phyloP scores from a whole-genome alignment of 192 early-diverging fungal genomes.

The Backusella westeae region DNA sequence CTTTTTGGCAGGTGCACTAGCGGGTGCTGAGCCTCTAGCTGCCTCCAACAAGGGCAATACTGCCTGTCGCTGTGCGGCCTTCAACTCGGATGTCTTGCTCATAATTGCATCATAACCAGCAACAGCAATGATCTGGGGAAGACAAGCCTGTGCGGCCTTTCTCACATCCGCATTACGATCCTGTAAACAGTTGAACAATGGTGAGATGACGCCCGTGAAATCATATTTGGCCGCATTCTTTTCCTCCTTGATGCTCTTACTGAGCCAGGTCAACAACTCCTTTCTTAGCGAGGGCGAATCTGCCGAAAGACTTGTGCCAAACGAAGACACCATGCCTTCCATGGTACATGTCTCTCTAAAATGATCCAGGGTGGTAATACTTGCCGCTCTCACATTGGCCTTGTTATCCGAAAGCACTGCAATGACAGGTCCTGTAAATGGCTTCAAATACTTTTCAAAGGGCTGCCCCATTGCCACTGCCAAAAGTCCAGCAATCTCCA shows the following conservation, averaged over 20 bases:
- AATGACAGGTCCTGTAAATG: conserved; percentile 68
- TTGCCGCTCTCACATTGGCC: conserved; percentile 76
- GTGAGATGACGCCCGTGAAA: conserved; percentile 43
- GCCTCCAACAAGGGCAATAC: conserved; percentile 79
- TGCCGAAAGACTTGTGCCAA: conserved; percentile 63
- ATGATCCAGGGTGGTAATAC: conserved; percentile 69
- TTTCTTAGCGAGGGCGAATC: conserved; percentile 88
- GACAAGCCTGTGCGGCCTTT: conserved; percentile 72
- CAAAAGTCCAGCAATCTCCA: conserved; percentile 77
- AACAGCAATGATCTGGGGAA: conserved; percentile 63
- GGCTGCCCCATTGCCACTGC: conserved; percentile 85
- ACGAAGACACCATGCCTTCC: conserved; percentile 64
- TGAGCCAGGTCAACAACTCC: conserved; percentile 83
- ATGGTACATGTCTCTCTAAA: conserved; percentile 68
- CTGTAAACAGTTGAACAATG: conserved; percentile 79
- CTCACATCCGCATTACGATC: conserved; percentile 90
- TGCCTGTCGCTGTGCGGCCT: conserved; percentile 68
- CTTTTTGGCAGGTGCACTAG: conserved; percentile 9
- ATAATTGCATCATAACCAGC: conserved; percentile 73
- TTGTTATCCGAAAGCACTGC: conserved; percentile 89
- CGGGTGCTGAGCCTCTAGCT: conserved; percentile 45
- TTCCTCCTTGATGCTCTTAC: conserved; percentile 56
- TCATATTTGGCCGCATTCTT: not conserved
- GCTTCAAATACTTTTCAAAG: conserved; percentile 72
- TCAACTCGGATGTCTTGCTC: conserved; percentile 72